These are phyloP conservation scores for Rhodotorula glutinis DNA, from an alignment of 1,284 basidiomycete genomes.

Conservation along the genomic window DNA sequence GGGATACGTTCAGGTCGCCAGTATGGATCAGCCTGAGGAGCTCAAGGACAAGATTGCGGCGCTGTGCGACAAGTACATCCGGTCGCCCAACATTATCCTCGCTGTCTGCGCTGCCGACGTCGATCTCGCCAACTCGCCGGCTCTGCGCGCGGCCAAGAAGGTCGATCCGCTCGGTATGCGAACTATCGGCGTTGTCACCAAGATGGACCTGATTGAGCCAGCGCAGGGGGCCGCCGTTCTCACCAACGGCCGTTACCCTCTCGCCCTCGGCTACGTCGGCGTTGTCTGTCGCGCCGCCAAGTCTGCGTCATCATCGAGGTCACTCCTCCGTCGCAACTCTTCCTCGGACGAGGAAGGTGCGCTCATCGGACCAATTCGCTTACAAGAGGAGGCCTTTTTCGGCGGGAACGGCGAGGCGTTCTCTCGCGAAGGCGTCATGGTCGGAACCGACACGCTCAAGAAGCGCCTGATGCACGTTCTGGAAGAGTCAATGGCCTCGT, in stretches of 20 bases:
- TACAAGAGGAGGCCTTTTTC: slow-evolving; percentile 80
- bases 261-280: slow-evolving; percentile 94
- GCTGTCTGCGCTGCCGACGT: slow-evolving; percentile 98
- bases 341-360: slow-evolving; percentile 46
- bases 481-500: slow-evolving; percentile 94
- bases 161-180: slow-evolving; percentile 92
- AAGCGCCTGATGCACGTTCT: slow-evolving; percentile 91
- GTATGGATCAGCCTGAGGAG: slow-evolving; percentile 91
- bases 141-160: slow-evolving; percentile 83
- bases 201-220: slow-evolving; percentile 94
- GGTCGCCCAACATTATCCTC: slow-evolving; percentile 95
- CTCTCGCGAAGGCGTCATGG: slow-evolving; percentile 62
- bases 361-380: slow-evolving; percentile 58
- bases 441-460: slow-evolving; percentile 85
- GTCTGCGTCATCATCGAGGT: slow-evolving; percentile 42
- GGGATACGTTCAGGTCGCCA: slow-evolving; percentile 93
- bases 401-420: slow-evolving; percentile 65
- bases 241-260: slow-evolving; percentile 88
- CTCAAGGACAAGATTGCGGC: slow-evolving; percentile 87
- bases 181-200: slow-evolving; percentile 96
- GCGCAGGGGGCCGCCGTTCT: slow-evolving; percentile 79
- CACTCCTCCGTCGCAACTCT: slow-evolving; percentile 1
- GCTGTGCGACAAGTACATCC: slow-evolving; percentile 94
- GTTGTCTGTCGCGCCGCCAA: slow-evolving; percentile 79
- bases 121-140: slow-evolving; percentile 96